Conservation (phyloP, 257 asterid species). For the Pogostemon cablin region DNA sequence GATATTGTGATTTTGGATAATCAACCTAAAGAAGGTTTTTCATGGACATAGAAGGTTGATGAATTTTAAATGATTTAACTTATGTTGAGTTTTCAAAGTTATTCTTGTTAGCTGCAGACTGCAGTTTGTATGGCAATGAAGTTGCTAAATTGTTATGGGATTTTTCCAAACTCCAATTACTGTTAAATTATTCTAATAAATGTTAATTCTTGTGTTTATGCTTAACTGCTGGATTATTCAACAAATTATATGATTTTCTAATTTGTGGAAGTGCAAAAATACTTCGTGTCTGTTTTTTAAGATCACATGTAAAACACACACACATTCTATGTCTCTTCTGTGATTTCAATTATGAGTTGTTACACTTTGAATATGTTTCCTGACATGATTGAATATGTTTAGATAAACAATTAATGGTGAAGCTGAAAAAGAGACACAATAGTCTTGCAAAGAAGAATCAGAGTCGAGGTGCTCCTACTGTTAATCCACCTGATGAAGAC, state of each 20-base stretch:
- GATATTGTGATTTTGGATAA: constrained; percentile 26
- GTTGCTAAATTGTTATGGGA: neutral
- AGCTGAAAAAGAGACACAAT: constrained; percentile 49
- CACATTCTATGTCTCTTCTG: neutral
- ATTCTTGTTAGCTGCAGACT: neutral
- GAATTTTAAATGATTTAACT: constrained; percentile 17
- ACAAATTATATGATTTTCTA: no score
- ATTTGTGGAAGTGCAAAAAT: no score
- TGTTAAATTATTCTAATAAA: neutral
- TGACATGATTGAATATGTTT: constrained; percentile 18
- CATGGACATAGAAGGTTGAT: neutral
- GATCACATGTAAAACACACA: neutral
- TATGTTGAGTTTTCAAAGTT: neutral
- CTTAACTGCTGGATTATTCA: neutral
- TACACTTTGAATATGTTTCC: constrained; percentile 3
- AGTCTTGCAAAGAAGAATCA: constrained; percentile 47
- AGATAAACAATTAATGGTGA: constrained; percentile 57
- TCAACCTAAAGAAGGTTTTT: constrained; percentile 14
- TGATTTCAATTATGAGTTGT: neutral
- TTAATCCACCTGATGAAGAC: constrained; percentile 41
- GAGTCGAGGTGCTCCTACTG: constrained; percentile 33
- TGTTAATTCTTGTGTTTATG: neutral
- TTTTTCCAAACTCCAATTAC: neutral
- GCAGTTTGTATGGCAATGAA: neutral
- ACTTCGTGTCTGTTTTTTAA: neutral